These are phyloP conservation scores for Mrakia gelida DNA, from an alignment of 768 basidiomycete genomes.

Conservation along the genomic window DNA sequence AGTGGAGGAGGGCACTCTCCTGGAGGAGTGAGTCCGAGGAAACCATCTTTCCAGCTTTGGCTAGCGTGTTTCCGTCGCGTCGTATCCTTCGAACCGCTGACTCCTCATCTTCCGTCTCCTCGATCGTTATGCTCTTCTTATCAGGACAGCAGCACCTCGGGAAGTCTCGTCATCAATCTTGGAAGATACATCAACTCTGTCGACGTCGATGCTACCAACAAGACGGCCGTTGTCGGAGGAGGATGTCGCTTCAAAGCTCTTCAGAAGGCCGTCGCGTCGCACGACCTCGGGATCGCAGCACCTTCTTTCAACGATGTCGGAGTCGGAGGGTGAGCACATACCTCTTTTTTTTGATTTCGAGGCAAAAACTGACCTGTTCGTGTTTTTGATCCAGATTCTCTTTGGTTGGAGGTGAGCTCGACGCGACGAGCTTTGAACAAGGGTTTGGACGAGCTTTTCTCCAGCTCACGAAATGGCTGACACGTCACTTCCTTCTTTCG, in stretches of 20 bases:
- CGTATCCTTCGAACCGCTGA: background rate
- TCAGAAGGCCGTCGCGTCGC: background rate
- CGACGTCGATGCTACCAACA: background rate
- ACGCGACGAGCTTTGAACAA: no score
- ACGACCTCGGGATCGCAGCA: background rate
- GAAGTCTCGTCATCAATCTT: constrained; percentile 19
- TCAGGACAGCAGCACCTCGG: background rate
- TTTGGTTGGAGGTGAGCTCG: constrained; percentile 6
- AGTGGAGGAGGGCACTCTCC: background rate
- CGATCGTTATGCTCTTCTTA: background rate
- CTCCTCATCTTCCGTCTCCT: background rate
- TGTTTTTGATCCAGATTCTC: background rate
- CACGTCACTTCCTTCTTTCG: background rate
- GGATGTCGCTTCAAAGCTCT: background rate
- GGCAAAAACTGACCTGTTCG: background rate
- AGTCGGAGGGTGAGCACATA: constrained; percentile 1
- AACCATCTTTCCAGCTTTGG: no score
- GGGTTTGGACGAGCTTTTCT: background rate
- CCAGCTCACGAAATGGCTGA: background rate
- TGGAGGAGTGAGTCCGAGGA: background rate
- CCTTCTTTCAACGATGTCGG: background rate
- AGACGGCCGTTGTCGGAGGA: constrained; percentile 4
- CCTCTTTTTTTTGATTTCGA: background rate
- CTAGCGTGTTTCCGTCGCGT: no score
- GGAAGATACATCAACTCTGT: background rate